Evolutionary conservation across 2,329 filamentous ascomycete species (phyloP), one percentile per base, ranked within the genome.

Genomic region (Apiospora saccharicola): DNA sequence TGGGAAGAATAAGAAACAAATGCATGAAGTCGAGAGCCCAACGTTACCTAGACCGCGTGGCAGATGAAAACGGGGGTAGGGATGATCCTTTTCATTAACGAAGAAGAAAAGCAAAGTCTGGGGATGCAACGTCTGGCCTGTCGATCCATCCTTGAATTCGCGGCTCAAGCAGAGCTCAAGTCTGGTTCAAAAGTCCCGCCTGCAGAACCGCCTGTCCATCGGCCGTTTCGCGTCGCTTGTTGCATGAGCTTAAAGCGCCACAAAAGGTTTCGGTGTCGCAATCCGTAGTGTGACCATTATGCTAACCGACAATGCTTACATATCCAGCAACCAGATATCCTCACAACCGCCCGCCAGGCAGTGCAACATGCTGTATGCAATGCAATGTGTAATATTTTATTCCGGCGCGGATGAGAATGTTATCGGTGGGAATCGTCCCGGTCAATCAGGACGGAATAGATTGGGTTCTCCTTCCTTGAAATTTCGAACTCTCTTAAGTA

Each of bases 91-190:
- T 64, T 64, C 57, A 64, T 37, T 24, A 37, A n/a, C 34, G 19
- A 64, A 64, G 57, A 64, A 64, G 57, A 4, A 64, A 57, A 57
- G 30, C 10, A 37, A 64, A 64, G 57, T 64, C 30, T 64, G 57
- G 57, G 57, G 57, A 41, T 41, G 57, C 34, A 41, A 64, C 57
- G 57, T 41, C 34, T 34, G 30, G 19, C 34, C 57, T 14, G 57
- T 24, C 34, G 57, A 64, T 64, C 37, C 37, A 10, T 41, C 34
- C 10, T 41, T 64, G 57, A 34, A 41, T n/a, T 22, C 57, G 34
- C 57, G 57, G 57, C 19, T 41, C 57, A n/a, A 10, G 57, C 57
- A 22, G 34, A 34, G 57, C 19, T 41, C 57, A n/a, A 10, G 57
- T n/a, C 30, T 41, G 10, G 30, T 41, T 13, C 34, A 61, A 22